Evolutionary conservation across 2,329 filamentous ascomycete genomes (phyloP).

Genomic region (Pochonia chlamydosporia): DNA sequence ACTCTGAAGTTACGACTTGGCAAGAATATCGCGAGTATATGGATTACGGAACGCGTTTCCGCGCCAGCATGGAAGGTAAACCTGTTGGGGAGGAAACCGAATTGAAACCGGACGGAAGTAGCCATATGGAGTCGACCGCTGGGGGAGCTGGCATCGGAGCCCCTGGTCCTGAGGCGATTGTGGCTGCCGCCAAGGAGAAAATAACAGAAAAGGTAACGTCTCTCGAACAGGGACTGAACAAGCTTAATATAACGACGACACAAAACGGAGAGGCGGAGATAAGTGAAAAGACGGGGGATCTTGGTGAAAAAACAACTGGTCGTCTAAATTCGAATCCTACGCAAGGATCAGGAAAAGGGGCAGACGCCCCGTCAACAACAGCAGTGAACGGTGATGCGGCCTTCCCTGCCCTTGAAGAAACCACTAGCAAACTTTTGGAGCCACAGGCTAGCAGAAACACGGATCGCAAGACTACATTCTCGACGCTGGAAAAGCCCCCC

Average conservation of each 20-base stretch:
- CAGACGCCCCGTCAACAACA: background rate
- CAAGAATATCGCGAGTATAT: constrained; percentile 83
- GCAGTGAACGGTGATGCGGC: constrained; percentile 30
- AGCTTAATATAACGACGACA: constrained; percentile 25
- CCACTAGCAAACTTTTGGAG: constrained; percentile 25
- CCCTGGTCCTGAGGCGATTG: constrained; percentile 33
- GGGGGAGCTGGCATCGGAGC: constrained; percentile 36
- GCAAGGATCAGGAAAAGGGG: background rate
- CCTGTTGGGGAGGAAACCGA: constrained; percentile 43
- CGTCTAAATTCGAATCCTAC: constrained; percentile 34
- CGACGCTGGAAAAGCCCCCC: constrained; percentile 43
- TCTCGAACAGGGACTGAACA: constrained; percentile 18
- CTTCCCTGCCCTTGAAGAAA: constrained; percentile 42
- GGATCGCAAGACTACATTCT: constrained; percentile 52
- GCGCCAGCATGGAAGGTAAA: constrained; percentile 57
- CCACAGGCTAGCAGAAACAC: constrained; percentile 32
- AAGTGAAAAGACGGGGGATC: constrained; percentile 26
- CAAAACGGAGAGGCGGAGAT: constrained; percentile 21
- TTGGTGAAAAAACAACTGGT: constrained; percentile 12
- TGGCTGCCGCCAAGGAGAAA: constrained; percentile 27
- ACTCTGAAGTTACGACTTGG: constrained; percentile 91
- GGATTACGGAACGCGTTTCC: constrained; percentile 72
- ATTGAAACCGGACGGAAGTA: constrained; percentile 30
- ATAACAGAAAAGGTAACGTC: constrained; percentile 19
- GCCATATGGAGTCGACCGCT: constrained; percentile 23